Conservation (phyloP, 768 basidiomycete genomes). For the Daedaleopsis sinensis region DNA sequence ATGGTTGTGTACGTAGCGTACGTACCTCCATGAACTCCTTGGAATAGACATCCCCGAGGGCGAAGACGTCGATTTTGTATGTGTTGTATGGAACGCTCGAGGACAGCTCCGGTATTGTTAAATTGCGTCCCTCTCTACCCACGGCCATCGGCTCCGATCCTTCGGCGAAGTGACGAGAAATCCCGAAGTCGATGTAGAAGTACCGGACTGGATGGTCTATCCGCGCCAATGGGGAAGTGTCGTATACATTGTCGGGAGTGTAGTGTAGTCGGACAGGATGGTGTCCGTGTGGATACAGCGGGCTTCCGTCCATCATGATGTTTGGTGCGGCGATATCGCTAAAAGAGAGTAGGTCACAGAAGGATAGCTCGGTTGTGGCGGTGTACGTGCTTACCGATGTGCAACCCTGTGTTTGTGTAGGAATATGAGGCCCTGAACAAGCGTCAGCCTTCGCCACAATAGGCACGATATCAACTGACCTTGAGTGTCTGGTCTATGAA, state of each 20-base stretch:
- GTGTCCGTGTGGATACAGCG: conserved; percentile 22
- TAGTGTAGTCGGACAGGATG: conserved; percentile 30
- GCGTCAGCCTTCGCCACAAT: not conserved
- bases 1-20: not conserved
- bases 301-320: conserved; percentile 27
- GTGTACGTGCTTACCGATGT: conserved; percentile 20
- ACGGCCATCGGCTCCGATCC: conserved; percentile 15
- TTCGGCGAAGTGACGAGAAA: conserved; percentile 15
- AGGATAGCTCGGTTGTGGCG: no score
- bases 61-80: conserved; percentile 26
- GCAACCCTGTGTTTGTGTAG: conserved; percentile 29
- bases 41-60: conserved; percentile 26
- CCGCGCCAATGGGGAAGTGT: conserved; percentile 33
- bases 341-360: conserved; percentile 9
- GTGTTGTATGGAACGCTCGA: conserved; percentile 13
- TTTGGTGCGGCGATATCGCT: conserved; percentile 22
- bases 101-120: conserved; percentile 26
- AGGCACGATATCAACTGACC: not conserved
- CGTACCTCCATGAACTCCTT: conserved; percentile 23
- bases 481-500: conserved; percentile 23
- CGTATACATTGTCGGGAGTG: conserved; percentile 37
- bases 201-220: conserved; percentile 38
- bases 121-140: conserved; percentile 21
- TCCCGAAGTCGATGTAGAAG: conserved; percentile 29
- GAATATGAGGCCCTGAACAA: conserved; percentile 26